Evolutionary conservation across 441 rosid genomes (phyloP), one percentile per base, ranked within the genome.

Genomic region (Mallotus japonicus): DNA sequence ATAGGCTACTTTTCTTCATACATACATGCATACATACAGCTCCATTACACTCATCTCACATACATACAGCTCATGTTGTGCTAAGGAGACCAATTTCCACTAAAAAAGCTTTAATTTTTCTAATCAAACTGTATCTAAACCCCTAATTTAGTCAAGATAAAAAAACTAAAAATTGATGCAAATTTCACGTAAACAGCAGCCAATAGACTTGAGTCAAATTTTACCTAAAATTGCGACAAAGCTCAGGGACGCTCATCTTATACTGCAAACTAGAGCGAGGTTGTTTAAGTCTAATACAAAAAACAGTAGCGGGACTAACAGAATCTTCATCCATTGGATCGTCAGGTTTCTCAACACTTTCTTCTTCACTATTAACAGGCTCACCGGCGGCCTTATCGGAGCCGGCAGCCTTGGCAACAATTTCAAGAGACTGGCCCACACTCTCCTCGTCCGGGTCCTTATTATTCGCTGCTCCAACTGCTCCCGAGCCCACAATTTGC

Each of bases 161-260:
- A 2, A 46, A 66, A 11, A 49, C 5, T 10, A 44, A 44, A 10
- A 44, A 44, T 37, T 37, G 40, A 37, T 10, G 12, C 12, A 44
- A 44, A 44, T 44, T 44, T 44, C 16, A 24, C 20, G 65, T 2
- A 14, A 72, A 46, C 32, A 28, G 32, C 32, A 4, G 40, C 6
- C 6, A 28, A 65, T 42, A 44, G 42, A 22, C 34, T 22, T n/a
- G n/a, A n/a, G n/a, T n/a, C 19, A 42, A 44, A 42, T 20, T 20
- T 19, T 46, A 92, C 98, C 98, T 90, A 77, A 91, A 95, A 81
- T 90, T 90, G 72, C 99, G 92, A 77, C 93, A 92, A 72, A 92
- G 72, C 50, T 92, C 99, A 50, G 97, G 99, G 54, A 89, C 95
- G 34, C 95, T 88, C 97, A 92, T 90, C 79, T 90, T 94, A 68